Conservation (phyloP, 306 rosid species). For the Canavalia ensiformis region DNA sequence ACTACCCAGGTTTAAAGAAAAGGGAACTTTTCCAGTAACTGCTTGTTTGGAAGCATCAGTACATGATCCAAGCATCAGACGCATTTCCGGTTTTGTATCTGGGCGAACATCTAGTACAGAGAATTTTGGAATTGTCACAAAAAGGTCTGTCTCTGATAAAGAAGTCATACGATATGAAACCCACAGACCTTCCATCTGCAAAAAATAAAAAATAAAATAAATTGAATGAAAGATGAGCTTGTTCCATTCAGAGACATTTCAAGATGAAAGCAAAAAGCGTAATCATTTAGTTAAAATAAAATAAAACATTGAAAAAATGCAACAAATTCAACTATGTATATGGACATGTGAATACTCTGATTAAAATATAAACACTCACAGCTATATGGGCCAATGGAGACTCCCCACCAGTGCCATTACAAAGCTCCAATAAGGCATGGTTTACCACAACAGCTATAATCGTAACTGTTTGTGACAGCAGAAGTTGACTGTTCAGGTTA, state of each 20-base stretch:
- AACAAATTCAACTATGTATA: constrained; percentile 9
- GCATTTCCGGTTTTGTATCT: constrained; percentile 93
- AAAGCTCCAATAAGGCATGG: constrained; percentile 89
- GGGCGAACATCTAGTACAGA: constrained; percentile 87
- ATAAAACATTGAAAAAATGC: background rate
- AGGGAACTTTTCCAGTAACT: constrained; percentile 69
- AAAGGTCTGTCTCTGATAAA: constrained; percentile 84
- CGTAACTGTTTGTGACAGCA: constrained; percentile 84
- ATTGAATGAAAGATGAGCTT: constrained; percentile 31
- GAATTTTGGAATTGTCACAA: constrained; percentile 89
- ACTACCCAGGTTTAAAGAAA: constrained; percentile 57
- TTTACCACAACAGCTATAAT: constrained; percentile 74
- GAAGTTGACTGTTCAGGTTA: constrained; percentile 80
- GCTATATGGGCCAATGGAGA: constrained; percentile 89
- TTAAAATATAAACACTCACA: constrained; percentile 65
- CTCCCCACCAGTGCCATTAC: constrained; percentile 75
- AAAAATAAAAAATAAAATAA: constrained; percentile 42
- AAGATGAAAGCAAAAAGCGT: constrained; percentile 29
- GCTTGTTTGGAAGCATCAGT: constrained; percentile 78
- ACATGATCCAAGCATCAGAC: constrained; percentile 97
- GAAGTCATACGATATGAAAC: constrained; percentile 95
- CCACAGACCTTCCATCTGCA: constrained; percentile 98
- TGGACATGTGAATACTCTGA: constrained; percentile 10
- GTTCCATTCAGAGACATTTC: constrained; percentile 26
- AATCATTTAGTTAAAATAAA: constrained; percentile 23